Conservation (phyloP, 306 rosid species). For the Sesbania bispinosa region DNA sequence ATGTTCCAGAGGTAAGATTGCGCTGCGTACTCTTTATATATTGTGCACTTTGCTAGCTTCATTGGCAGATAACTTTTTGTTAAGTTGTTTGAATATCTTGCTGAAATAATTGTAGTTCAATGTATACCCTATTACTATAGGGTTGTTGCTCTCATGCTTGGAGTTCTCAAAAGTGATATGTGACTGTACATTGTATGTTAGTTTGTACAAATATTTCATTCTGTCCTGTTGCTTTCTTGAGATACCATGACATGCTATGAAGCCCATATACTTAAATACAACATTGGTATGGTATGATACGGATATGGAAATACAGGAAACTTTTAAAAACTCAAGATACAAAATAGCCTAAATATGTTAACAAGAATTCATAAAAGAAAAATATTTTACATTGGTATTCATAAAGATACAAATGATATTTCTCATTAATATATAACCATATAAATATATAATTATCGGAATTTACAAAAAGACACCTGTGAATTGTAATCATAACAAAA, state of each 20-base stretch:
- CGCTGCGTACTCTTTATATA: background rate
- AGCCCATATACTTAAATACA: no score
- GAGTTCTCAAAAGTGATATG: background rate
- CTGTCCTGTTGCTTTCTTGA: background rate
- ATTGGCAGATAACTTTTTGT: background rate
- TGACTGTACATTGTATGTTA: background rate
- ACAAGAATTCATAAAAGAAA: no score
- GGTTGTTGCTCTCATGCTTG: background rate
- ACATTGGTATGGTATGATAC: no score
- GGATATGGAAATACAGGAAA: no score
- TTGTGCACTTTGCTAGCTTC: background rate
- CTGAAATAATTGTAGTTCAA: background rate
- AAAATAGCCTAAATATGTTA: no score
- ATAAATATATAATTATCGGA: no score
- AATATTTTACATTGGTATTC: no score
- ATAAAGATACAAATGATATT: no score
- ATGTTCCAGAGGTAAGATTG: constrained; percentile 76
- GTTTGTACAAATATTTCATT: background rate
- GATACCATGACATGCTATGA: background rate
- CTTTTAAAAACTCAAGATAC: no score
- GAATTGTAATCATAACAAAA: no score
- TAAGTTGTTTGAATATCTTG: background rate
- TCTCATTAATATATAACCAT: no score
- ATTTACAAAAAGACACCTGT: no score
- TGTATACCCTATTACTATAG: background rate